Base-by-base conservation (phyloP, 805 yeast genomes). In the Lachancea mirantina region DNA sequence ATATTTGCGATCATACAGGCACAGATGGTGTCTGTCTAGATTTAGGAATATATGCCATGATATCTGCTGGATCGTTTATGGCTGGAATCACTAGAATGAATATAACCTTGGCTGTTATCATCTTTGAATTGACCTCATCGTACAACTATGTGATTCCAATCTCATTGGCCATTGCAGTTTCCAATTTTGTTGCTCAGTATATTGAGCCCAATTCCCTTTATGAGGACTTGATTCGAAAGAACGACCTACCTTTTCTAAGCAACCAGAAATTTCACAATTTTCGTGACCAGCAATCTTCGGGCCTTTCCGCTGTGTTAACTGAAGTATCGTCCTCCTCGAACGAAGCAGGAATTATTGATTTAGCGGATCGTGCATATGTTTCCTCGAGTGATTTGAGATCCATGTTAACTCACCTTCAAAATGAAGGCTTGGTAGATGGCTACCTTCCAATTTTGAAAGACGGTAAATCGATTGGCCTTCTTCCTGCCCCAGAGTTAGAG, bases 51-150 rank as follows among this genome's bases (percentile, higher is more conserved):
- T 70, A 70, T 47, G 62, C 74, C 4, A 66, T 70, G 67, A 67
- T 70, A 2, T 62, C 71, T n/a, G 75, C 75, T 0, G 76, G 74
- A 8, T 68, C 74, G 0, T 69, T 70, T 37, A 70, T 70, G 75
- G 76, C 75, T 1, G 76, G 76, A 4, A 67, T 70, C 4, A 70
- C 76, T 2, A 49, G 75, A 37, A 70, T 70, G 76, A 69, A 70
- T 32, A 67, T 70, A 23, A 68, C 76, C 3, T 49, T 70, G 20
- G 73, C 71, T 1, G 67, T 68, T 4, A 70, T 71, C 23, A 46
- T 70, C 23, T 70, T 70, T 46, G 79, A 74, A 45, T 50, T 74
- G 20, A 74, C 79, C 1, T 72, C 76, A 14, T 67, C 74, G 9
- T 65, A 73, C 36, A 70, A 72, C 16, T 72, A 72, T 45, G 78